Evolutionary conservation across 2,329 filamentous ascomycete genomes (phyloP).

Genomic region (Sporothrix brasiliensis): DNA sequence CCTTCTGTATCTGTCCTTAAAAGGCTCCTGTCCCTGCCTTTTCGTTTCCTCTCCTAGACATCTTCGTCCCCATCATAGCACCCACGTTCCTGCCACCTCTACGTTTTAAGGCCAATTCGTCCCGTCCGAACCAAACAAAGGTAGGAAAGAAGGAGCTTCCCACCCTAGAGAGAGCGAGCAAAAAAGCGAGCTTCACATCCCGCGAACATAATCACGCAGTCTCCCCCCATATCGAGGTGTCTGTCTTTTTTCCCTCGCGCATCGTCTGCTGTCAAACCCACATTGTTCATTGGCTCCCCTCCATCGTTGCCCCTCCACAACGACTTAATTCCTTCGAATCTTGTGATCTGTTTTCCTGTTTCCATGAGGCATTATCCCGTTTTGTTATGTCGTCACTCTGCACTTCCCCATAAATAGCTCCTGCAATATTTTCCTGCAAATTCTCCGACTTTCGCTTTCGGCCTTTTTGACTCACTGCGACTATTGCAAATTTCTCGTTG

Average conservation of each 20-base stretch:
- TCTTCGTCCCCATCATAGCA: slow-evolving; percentile 7
- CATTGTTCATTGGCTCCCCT: slow-evolving; percentile 14
- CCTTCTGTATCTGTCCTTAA: slow-evolving; percentile 25
- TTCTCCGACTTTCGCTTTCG: neutral
- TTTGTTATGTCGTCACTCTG: slow-evolving; percentile 14
- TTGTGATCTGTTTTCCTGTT: slow-evolving; percentile 20
- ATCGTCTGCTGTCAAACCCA: slow-evolving; percentile 18
- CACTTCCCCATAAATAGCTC: slow-evolving; percentile 18
- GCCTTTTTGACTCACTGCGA: slow-evolving; percentile 25
- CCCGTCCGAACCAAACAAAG: slow-evolving; percentile 25
- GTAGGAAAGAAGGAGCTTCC: slow-evolving; percentile 25
- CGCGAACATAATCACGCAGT: slow-evolving; percentile 31
- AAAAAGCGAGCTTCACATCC: slow-evolving; percentile 30
- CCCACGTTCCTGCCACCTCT: slow-evolving; percentile 21
- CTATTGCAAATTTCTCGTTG: slow-evolving; percentile 18
- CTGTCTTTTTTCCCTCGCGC: slow-evolving; percentile 6
- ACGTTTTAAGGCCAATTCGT: neutral
- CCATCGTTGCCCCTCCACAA: slow-evolving; percentile 34
- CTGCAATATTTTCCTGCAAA: neutral
- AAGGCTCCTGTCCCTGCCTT: slow-evolving; percentile 17
- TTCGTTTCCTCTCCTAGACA: slow-evolving; percentile 25
- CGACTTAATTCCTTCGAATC: slow-evolving; percentile 28
- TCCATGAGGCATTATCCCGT: slow-evolving; percentile 34
- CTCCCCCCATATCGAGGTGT: slow-evolving; percentile 15
- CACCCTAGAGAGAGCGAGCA: slow-evolving; percentile 29